These are phyloP conservation scores for Lithospermum erythrorhizon DNA, from an alignment of 257 asterid species.

Conservation along the genomic window DNA sequence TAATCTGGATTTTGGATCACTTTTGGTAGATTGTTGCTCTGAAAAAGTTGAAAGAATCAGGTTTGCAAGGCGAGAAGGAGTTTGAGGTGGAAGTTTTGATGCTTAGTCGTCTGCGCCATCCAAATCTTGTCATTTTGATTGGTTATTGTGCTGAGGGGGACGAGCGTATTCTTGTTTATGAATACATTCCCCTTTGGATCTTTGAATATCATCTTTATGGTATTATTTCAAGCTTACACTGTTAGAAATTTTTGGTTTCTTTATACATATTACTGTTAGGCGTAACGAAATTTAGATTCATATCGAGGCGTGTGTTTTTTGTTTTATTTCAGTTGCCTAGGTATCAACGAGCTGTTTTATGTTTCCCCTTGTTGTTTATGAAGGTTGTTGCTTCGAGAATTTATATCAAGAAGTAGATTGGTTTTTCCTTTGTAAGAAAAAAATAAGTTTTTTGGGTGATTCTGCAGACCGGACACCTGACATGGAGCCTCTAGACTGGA, in stretches of 20 bases:
- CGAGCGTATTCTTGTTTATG: conserved; percentile 28
- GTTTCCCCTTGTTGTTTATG: background rate
- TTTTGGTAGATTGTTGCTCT: conserved; percentile 14
- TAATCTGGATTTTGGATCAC: too few relatives aligned
- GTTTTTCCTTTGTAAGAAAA: too few relatives aligned
- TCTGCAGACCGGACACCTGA: conserved; percentile 26
- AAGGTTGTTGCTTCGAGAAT: too few relatives aligned
- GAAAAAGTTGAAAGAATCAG: conserved; percentile 19
- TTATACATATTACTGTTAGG: background rate
- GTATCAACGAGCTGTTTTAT: too few relatives aligned
- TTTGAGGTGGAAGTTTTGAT: conserved; percentile 21
- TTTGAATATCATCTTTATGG: conserved; percentile 38
- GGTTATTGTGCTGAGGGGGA: conserved; percentile 26
- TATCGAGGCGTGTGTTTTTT: too few relatives aligned
- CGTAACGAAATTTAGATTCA: background rate
- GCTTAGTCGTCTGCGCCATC: conserved; percentile 21
- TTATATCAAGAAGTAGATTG: too few relatives aligned
- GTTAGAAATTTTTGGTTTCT: background rate
- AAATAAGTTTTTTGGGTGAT: background rate
- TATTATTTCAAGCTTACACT: conserved; percentile 9
- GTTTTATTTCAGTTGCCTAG: too few relatives aligned
- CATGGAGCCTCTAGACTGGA: conserved; percentile 32
- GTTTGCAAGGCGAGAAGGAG: conserved; percentile 22
- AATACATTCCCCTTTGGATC: conserved; percentile 40
- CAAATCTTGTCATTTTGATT: conserved; percentile 17